A percentile compares a stretch with the other conserved stretches of the same genome.
These are phyloP conservation scores for Prunus kanzakura DNA, from an alignment of 306 rosid genomes.

Conservation along the genomic window DNA sequence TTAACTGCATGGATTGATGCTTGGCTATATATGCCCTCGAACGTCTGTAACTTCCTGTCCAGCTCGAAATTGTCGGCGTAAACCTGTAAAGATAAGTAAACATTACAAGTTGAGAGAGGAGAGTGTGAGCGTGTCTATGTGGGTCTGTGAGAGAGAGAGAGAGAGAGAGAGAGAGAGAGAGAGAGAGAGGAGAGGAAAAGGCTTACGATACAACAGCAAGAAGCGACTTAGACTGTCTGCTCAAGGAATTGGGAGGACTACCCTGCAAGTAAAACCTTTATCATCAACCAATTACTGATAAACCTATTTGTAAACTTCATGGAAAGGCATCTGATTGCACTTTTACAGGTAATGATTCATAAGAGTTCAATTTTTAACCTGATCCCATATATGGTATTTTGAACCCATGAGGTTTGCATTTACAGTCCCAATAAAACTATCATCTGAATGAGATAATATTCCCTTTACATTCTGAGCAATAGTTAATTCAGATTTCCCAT, in stretches of 20 bases:
- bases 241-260: constrained; percentile 23
- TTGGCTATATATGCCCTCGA: constrained; percentile 71
- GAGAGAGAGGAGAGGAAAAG: neutral
- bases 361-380: constrained; percentile 36
- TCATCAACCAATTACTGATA: neutral
- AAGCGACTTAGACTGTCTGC: constrained; percentile 49
- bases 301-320: neutral
- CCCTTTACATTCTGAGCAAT: constrained; percentile 70
- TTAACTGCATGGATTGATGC: constrained; percentile 73
- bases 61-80: constrained; percentile 66
- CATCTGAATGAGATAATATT: constrained; percentile 50
- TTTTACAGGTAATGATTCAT: neutral
- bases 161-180: neutral
- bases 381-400: constrained; percentile 76
- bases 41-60: constrained; percentile 82
- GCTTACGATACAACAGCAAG: constrained; percentile 67
- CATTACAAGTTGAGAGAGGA: neutral
- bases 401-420: constrained; percentile 83
- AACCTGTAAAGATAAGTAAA: constrained; percentile 42
- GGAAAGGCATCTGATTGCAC: neutral
- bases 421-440: constrained; percentile 64
- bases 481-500: constrained; percentile 58
- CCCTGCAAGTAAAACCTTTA: constrained; percentile 34
- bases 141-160: neutral
- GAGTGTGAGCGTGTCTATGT: neutral